Base-by-base conservation (phyloP, 345 rosid genomes). In the Clausena lansium region DNA sequence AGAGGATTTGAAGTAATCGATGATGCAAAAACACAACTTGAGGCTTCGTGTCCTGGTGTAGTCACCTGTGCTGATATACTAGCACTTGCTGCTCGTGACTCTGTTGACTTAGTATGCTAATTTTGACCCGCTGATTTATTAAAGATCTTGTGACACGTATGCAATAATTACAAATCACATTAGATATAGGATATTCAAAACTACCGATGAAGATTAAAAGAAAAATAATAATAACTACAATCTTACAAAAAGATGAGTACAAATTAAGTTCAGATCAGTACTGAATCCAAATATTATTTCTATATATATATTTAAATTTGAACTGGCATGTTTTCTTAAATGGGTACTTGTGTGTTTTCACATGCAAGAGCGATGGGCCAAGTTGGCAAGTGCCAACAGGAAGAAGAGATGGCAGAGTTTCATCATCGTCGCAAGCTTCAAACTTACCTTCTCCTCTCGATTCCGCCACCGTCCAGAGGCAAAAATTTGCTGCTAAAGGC, bases 321-420 rank as follows among this genome's bases (percentile, higher is more conserved):
- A 71, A 7, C n/a, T 17, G 13, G 22, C 57, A 2, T 13, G 32
- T 4, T 30, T 9, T 25, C 14, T 58, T 1, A 57, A 60, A 25
- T 9, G 27, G 35, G 14, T 28, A 25, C 32, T 7, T 45, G 50
- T 33, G 19, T 61, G 72, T 69, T 45, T 41, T 8, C n/a, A 22
- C 41, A 45, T 64, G 41, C 13, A 68, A 90, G 96, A 92, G 88
- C 71, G 83, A 76, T 54, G 97, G 94, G 8, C 94, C 92, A 70
- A 89, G 89, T 65, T 93, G 95, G 97, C 5, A 76, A 60, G 94
- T 91, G 30, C 93, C 92, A 61, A 91, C 94, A 4, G 95, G 97
- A 14, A 84, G 94, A 79, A 91, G 88, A 86, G 95, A 93, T 69
- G 94, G 97, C 24, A 87, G 87, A 65, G 77, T 88, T n/a, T 91